phyloP scores from a whole-genome alignment of 768 basidiomycete species.

The Cystobasidium tubakii region DNA sequence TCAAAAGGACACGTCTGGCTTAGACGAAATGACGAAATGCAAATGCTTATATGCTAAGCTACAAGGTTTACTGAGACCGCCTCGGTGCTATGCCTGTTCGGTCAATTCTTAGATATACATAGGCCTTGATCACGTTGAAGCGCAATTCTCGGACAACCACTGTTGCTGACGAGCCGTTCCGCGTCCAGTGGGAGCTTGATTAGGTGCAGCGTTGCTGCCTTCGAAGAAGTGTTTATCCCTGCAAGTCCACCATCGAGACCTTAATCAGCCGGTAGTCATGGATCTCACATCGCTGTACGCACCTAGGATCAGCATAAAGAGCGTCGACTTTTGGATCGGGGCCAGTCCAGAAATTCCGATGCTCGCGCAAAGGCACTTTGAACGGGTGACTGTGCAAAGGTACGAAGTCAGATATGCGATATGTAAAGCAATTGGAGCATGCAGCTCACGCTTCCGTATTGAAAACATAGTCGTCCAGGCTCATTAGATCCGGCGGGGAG shows the following conservation, averaged over 20 bases:
- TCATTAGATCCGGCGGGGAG: conserved; percentile 59
- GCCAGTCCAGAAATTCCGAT: conserved; percentile 14
- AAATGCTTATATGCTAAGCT: background rate
- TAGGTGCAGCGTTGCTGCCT: background rate
- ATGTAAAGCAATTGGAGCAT: too few relatives aligned
- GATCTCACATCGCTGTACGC: background rate
- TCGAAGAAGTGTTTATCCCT: conserved; percentile 29
- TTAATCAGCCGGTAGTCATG: too few relatives aligned
- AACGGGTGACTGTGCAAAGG: conserved; percentile 32
- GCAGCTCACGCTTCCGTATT: conserved; percentile 59
- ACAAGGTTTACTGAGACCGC: background rate
- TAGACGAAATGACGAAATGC: too few relatives aligned
- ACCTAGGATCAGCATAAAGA: conserved; percentile 27
- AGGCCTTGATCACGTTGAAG: too few relatives aligned
- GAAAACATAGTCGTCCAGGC: conserved; percentile 54
- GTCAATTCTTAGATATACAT: too few relatives aligned
- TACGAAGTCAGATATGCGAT: too few relatives aligned
- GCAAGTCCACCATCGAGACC: background rate
- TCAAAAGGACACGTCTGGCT: too few relatives aligned
- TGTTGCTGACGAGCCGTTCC: conserved; percentile 26
- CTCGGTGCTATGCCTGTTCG: background rate
- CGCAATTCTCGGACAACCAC: conserved; percentile 7
- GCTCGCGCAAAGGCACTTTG: background rate
- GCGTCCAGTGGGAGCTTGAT: background rate
- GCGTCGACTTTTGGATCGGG: conserved; percentile 17